Conservation (phyloP, 306 rosid species). For the Styphnolobium japonicum region DNA sequence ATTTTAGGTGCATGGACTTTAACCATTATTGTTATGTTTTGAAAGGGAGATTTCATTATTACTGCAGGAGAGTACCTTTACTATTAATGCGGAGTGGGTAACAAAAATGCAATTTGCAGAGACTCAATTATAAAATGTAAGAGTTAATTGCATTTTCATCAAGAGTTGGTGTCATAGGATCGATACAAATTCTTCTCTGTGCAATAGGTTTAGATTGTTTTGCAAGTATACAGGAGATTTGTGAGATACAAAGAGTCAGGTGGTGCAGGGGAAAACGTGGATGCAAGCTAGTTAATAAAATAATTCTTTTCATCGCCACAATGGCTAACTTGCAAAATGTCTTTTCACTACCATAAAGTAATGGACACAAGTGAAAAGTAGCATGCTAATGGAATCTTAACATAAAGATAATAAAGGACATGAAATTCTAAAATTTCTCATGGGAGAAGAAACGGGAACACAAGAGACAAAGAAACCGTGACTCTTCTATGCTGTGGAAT, state of each 20-base stretch:
- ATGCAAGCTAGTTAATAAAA: not conserved
- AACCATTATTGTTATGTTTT: not conserved
- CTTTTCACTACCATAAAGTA: not conserved
- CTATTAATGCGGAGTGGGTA: not conserved
- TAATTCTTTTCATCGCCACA: not conserved
- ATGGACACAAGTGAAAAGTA: not conserved
- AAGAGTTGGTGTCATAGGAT: not conserved
- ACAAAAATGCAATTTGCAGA: not conserved
- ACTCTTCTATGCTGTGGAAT: not conserved
- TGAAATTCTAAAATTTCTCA: not conserved
- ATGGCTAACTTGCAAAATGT: not conserved
- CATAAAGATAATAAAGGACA: not conserved
- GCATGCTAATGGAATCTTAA: not conserved
- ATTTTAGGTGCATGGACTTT: not conserved
- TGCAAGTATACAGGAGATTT: not conserved
- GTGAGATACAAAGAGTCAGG: not conserved
- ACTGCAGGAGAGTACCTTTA: not conserved
- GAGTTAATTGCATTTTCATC: not conserved
- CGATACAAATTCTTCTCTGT: too few species aligned
- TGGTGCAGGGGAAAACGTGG: not conserved
- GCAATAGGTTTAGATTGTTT: too few species aligned
- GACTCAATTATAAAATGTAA: not conserved
- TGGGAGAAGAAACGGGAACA: not conserved
- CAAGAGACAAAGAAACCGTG: not conserved
- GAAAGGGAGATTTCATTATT: not conserved